Evolutionary conservation across 1,284 basidiomycete species (phyloP), one percentile per base, ranked within the genome.

Genomic region (Rhizoctonia solani): DNA sequence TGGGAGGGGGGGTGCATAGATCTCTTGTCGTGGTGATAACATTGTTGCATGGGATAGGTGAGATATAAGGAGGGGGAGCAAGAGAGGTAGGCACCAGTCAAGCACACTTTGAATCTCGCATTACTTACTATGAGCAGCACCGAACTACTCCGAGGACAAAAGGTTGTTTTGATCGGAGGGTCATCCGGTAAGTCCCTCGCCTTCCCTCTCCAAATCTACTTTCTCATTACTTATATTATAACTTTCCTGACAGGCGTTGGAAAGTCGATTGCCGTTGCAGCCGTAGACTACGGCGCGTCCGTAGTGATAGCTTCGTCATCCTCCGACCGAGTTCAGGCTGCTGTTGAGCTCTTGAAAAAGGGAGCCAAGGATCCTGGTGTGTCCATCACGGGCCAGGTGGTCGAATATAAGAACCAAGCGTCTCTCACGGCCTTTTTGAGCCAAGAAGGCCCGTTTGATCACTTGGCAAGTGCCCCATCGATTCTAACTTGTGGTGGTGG

Each of bases 231-330:
- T 39, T 8, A 39, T 39, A 55, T 37, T 41, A 19, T 27, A 23
- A 4, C 2, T 2, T 11, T 39, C 11, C 23, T n/a, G 6, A 29
- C 25, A 59, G 66, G 66, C 14, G 52, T 68, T 23, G 66, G 66
- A 5, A 30, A 41, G 25, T 30, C 54, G 25, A 55, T 68, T 4
- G 66, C 66, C 2, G 42, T 32, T 11, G 66, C 44, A 11, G 25
- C 54, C 13, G 54, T 68, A 14, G 41, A 44, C 21, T 23, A 68
- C 41, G 66, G 66, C 1, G 66, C 66, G 14, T 32, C 32, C 1
- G 67, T 68, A 16, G 29, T 63, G 13, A 65, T 68, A 11, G 34
- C 59, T 9, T 65, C 58, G 14, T 63, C 58, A 14, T 53, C 25
- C 8, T 53, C 52, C 34, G 59, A 19, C 14, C 49, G 50, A n/a